phyloP scores from a whole-genome alignment of 129 eudicot species.

The Flaveria linearis region DNA sequence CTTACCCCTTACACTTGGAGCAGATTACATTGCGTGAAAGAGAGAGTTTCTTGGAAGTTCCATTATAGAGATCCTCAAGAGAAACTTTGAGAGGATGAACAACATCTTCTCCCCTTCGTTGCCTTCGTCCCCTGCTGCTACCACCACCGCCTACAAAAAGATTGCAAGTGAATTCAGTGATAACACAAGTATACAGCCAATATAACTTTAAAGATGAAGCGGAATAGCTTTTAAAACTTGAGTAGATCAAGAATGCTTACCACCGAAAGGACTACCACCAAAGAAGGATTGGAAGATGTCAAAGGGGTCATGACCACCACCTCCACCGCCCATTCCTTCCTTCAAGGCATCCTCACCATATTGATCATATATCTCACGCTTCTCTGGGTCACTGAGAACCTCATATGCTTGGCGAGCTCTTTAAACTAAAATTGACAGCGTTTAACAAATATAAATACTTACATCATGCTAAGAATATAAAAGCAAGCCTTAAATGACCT shows the following conservation, averaged over 20 bases:
- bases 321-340: conserved; percentile 78
- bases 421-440: conserved; percentile 41
- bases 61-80: conserved; percentile 43
- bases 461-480: not conserved
- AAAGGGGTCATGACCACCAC: conserved; percentile 67
- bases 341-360: conserved; percentile 78
- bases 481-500: not conserved
- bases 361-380: conserved; percentile 71
- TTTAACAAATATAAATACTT: not conserved
- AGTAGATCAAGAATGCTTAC: conserved; percentile 23
- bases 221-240: not conserved
- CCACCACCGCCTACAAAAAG: conserved; percentile 37
- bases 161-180: not conserved
- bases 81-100: conserved; percentile 51
- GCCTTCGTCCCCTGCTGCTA: conserved; percentile 56
- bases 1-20: conserved; percentile 38
- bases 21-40: conserved; percentile 33
- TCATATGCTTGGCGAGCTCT: conserved; percentile 90
- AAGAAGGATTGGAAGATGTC: conserved; percentile 68
- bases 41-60: conserved; percentile 34
- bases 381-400: conserved; percentile 70
- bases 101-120: conserved; percentile 56
- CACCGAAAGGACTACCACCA: conserved; percentile 69
- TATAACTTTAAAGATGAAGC: not conserved
- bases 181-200: not conserved